phyloP scores from a whole-genome alignment of 1,284 basidiomycete species.

The Mycosarcoma mackinlayi region DNA sequence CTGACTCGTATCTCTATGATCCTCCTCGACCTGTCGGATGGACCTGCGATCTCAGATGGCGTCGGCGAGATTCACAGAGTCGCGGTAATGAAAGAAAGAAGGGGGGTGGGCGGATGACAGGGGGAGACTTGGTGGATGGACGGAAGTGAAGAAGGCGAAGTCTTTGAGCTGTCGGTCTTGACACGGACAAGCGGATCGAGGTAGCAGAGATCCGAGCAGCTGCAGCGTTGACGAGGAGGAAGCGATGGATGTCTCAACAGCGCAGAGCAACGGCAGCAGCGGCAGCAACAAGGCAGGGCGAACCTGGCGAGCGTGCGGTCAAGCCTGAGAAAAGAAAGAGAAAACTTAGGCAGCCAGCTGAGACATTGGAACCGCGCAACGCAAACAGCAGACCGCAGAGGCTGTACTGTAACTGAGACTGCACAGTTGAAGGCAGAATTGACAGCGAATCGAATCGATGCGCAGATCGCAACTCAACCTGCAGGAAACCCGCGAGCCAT shows the following conservation, averaged over 20 bases:
- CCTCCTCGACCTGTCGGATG: slow-evolving; percentile 8
- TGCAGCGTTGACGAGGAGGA: slow-evolving; percentile 1
- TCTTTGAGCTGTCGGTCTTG: slow-evolving; percentile 6
- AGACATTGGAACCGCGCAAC: background rate
- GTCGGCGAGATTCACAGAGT: background rate
- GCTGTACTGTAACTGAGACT: background rate
- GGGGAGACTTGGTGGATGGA: slow-evolving; percentile 1
- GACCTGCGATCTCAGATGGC: slow-evolving; percentile 13
- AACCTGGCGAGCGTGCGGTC: no score
- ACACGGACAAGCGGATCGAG: slow-evolving; percentile 18
- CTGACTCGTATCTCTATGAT: no score
- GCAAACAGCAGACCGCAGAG: no score
- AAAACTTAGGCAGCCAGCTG: no score
- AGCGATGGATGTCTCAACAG: background rate
- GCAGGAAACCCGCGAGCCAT: background rate
- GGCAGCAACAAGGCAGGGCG: background rate
- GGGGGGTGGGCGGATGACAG: slow-evolving; percentile 6
- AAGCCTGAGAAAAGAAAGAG: no score
- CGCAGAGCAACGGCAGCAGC: background rate
- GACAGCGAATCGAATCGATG: slow-evolving; percentile 12
- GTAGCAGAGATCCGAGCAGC: slow-evolving; percentile 1
- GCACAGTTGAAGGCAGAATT: background rate
- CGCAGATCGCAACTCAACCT: slow-evolving; percentile 7
- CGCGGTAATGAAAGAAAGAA: slow-evolving; percentile 1
- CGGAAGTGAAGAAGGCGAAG: slow-evolving; percentile 16